Base-by-base conservation (phyloP, 2,329 filamentous ascomycete species). In the Colletotrichum sp. region DNA sequence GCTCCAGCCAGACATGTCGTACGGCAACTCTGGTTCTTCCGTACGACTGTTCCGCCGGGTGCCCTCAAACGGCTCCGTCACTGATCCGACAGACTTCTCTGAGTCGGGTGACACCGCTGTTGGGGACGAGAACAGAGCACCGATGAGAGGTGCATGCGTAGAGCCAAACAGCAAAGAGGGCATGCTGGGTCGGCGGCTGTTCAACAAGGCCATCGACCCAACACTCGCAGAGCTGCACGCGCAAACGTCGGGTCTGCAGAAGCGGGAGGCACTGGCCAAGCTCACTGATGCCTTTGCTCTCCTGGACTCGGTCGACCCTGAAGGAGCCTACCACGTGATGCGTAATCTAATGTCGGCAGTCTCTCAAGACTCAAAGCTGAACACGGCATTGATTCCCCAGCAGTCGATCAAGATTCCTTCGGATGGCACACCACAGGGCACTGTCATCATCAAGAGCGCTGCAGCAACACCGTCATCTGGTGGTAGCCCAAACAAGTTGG, bases 21-120 rank as follows among this genome's bases (percentile, higher is more conserved):
- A 98, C 85, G 97, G 96, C 67, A 99, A 99, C 84, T 94, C 93
- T 9, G 95, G 95, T 2, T 98, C 96, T 1, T 98, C 96, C 18
- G 95, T 98, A 79, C 93, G 96, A 71, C 93, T 98, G 68, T 99
- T 98, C 87, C 94, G 95, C 78, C 92, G 96, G 28, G 95, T 98
- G 1, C 90, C 90, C 1, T 97, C 96, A 0, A 94, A 95, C 80
- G 88, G 89, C 79, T 92, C 88, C 26, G 87, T 84, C 8, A 85
- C 86, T 2, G 85, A 86, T 7, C 85, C 87, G 34, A 73, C 84
- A 3, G 82, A 82, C 32, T 80, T 83, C 15, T 82, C 84, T 6
- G 77, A 80, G 1, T 85, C 86, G 4, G 80, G 85, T 6, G 86
- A 86, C 36, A 85, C 87, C 72, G 81, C 87, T 6, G 85, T 86